Evolutionary conservation across 2,329 filamentous ascomycete genomes (phyloP), one percentile per base, ranked within the genome.

Genomic region (Ilyonectria destructans): DNA sequence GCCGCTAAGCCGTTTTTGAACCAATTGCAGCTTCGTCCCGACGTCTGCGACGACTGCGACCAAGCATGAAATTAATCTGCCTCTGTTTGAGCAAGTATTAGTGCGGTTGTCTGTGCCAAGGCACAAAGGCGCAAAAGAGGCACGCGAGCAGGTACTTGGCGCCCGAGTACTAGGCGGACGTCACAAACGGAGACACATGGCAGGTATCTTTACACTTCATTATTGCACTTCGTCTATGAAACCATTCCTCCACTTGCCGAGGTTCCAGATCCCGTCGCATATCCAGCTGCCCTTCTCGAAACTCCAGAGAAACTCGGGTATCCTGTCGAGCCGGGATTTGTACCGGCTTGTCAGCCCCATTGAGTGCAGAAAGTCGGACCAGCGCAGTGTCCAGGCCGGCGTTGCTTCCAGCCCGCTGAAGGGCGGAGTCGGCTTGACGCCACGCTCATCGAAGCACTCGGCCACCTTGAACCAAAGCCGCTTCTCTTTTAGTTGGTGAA

Each of bases 401-500:
- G 46, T 52, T 17, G 43, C 54, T 15, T 71, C 26, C 17, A 46
- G 19, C 43, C 43, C 45, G 9, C 37, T 9, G 7, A 66, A 62
- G 10, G 57, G 23, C 4, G 75, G 73, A 51, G 60, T 68, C 8
- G 55, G 45, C 49, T 76, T 75, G 57, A 79, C 63, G 46, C 78
- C 78, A 5, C 68, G 37, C 58, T 74, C 72, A 43, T 78, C 71
- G 55, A 80, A 80, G 65, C 74, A 77, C 43, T 71, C 61, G 29
- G 77, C 77, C 19, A 79, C 77, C 58, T 77, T 77, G 58, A 76
- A 66, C 68, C 73, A 80, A 1, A 69, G 26, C 23, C 55, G 46
- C 59, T 73, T 70, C 17, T 74, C 65, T 65, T 78, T 79, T 58
- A 80, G 74, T 45, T 75, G 56, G 61, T 79, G 78, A 1, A 79